phyloP scores from a whole-genome alignment of 352 stramenopile species.

The Discostella stelligera region DNA sequence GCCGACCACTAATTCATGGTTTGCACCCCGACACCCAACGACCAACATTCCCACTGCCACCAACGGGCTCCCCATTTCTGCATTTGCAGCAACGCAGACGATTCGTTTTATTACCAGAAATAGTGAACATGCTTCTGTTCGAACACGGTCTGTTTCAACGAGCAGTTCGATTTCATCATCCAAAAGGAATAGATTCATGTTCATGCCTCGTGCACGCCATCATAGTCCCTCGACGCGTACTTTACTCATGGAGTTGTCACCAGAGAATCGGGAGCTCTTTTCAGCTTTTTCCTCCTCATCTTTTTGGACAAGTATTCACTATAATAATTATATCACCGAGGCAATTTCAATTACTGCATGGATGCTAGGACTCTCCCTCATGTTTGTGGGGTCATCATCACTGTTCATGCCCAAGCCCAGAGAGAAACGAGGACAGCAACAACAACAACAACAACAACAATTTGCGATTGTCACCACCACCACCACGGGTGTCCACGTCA shows the following conservation, averaged over 20 bases:
- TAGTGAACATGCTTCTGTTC: neutral
- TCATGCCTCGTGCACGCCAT: neutral
- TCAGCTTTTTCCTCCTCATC: neutral
- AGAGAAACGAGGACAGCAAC: neutral
- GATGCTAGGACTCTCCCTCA: neutral
- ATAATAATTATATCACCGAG: neutral
- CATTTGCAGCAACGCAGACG: neutral
- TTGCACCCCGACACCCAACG: neutral
- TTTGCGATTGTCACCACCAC: neutral
- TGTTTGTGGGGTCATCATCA: neutral
- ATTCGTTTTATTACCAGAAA: neutral
- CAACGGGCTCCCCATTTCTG: neutral
- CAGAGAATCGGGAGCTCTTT: neutral
- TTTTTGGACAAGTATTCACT: neutral
- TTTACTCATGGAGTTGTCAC: neutral
- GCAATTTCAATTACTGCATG: neutral
- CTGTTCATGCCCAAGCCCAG: neutral
- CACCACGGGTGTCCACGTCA: neutral
- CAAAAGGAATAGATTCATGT: neutral
- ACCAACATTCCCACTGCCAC: neutral
- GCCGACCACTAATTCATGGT: neutral
- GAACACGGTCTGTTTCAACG: too few species aligned
- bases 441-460: constrained; percentile 4
- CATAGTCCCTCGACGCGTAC: neutral
- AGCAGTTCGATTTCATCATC: neutral